These are phyloP conservation scores for Chytridium lagenaria DNA, from an alignment of 371 early-diverging fungal genomes.

Conservation along the genomic window DNA sequence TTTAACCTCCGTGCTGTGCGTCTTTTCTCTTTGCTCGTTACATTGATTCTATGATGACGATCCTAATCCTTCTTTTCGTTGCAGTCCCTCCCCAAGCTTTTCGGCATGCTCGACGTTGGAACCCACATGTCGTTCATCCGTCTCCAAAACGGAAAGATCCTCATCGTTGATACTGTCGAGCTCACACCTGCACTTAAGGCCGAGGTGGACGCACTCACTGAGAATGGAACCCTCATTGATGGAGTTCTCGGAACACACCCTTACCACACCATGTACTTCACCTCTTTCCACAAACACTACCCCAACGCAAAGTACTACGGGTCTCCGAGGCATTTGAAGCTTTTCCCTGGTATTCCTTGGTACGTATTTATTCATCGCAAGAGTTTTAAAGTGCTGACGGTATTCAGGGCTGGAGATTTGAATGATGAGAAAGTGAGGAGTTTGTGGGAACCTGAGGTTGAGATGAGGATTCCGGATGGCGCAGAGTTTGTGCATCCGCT, in stretches of 20 bases:
- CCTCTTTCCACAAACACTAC: conserved; percentile 17
- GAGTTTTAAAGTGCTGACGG: no score
- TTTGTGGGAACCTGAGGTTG: conserved; percentile 25
- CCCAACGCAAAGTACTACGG: conserved; percentile 34
- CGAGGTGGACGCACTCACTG: conserved; percentile 28
- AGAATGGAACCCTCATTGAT: conserved; percentile 31
- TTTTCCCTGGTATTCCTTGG: conserved; percentile 25
- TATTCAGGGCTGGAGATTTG: conserved; percentile 10
- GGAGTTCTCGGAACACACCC: conserved; percentile 33
- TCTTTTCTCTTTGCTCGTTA: neutral
- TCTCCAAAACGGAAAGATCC: conserved; percentile 24
- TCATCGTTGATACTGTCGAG: conserved; percentile 31
- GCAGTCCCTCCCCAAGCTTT: neutral
- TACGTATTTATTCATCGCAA: no score
- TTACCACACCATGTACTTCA: conserved; percentile 35
- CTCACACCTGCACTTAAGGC: conserved; percentile 17
- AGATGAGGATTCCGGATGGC: conserved; percentile 30
- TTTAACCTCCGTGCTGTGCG: conserved; percentile 24
- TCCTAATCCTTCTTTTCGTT: conserved; percentile 9
- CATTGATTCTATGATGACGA: no score
- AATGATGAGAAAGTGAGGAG: conserved; percentile 8
- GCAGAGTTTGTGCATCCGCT: conserved; percentile 29
- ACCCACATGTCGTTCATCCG: conserved; percentile 38
- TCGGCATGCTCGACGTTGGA: conserved; percentile 25
- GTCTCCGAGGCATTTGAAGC: conserved; percentile 28